Evolutionary conservation across 2,329 filamentous ascomycete species (phyloP).

Genomic region (Curvularia spicifera): DNA sequence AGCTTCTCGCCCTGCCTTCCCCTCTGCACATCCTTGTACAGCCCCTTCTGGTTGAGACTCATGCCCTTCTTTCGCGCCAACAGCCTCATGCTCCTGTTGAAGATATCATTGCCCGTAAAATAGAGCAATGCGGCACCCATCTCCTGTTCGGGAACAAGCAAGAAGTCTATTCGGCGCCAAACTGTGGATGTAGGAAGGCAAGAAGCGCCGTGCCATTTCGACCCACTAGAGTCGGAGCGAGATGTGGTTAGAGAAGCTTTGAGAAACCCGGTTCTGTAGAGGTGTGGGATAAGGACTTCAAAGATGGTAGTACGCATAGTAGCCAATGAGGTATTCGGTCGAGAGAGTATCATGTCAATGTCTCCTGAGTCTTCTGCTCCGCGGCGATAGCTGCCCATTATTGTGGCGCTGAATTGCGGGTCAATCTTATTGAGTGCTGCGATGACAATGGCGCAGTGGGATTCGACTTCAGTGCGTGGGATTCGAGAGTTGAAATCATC

Average conservation of each 20-base stretch:
- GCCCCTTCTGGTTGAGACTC: conserved; percentile 81
- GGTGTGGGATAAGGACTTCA: conserved; percentile 64
- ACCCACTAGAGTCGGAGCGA: conserved; percentile 60
- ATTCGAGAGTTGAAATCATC: conserved; percentile 80
- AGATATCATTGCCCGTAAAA: conserved; percentile 94
- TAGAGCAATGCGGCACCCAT: conserved; percentile 89
- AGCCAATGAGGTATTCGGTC: conserved; percentile 59
- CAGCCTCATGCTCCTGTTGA: conserved; percentile 84
- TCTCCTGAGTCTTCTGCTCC: conserved; percentile 78
- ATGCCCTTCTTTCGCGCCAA: conserved; percentile 81
- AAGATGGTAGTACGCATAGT: conserved; percentile 69
- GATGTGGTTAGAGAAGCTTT: conserved; percentile 70
- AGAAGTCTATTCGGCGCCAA: conserved; percentile 84
- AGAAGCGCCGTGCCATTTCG: conserved; percentile 90
- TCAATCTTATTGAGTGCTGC: conserved; percentile 67
- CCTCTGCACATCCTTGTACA: conserved; percentile 74
- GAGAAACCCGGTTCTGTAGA: conserved; percentile 70
- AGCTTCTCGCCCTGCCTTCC: conserved; percentile 64
- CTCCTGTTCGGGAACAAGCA: conserved; percentile 80
- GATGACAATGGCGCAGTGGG: conserved; percentile 70
- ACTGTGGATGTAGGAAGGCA: conserved; percentile 64
- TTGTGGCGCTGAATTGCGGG: conserved; percentile 68
- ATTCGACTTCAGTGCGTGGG: conserved; percentile 74
- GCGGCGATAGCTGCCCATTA: conserved; percentile 85
- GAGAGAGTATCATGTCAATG: conserved; percentile 84